Conservation (phyloP, 371 early-diverging fungal genomes). For the Mucor sp. region DNA sequence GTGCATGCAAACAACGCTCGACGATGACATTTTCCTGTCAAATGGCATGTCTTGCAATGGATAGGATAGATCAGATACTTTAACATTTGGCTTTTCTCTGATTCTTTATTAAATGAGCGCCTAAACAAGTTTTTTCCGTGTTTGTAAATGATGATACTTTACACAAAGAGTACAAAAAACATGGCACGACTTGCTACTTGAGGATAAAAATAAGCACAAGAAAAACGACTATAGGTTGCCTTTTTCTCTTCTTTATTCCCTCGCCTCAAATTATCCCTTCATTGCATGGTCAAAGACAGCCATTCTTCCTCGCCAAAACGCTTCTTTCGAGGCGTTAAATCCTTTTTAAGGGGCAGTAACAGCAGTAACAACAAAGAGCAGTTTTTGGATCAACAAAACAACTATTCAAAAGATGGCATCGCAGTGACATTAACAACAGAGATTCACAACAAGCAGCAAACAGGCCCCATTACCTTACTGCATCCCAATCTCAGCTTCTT, state of each 20-base stretch:
- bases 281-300: neutral
- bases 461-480: neutral
- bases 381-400: neutral
- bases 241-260: neutral
- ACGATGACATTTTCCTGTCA: neutral
- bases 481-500: constrained; percentile 13
- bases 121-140: neutral
- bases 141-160: neutral
- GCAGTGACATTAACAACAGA: constrained; percentile 38
- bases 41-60: neutral
- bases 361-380: neutral
- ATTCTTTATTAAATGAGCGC: neutral
- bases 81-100: neutral
- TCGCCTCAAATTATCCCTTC: neutral
- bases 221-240: neutral
- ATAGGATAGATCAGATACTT: neutral
- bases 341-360: neutral
- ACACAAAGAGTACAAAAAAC: constrained; percentile 3
- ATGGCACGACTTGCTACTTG: constrained; percentile 7
- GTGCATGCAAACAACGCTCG: no score
- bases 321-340: constrained; percentile 11
- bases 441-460: constrained; percentile 2
- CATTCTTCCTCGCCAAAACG: constrained; percentile 1
- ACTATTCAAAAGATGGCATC: constrained; percentile 14
- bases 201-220: constrained; percentile 4